Percentiles rank a stretch among this genome's conserved stretches.
Evolutionary conservation across 257 asterid species (phyloP).

Genomic region (Solanum appendiculatum): DNA sequence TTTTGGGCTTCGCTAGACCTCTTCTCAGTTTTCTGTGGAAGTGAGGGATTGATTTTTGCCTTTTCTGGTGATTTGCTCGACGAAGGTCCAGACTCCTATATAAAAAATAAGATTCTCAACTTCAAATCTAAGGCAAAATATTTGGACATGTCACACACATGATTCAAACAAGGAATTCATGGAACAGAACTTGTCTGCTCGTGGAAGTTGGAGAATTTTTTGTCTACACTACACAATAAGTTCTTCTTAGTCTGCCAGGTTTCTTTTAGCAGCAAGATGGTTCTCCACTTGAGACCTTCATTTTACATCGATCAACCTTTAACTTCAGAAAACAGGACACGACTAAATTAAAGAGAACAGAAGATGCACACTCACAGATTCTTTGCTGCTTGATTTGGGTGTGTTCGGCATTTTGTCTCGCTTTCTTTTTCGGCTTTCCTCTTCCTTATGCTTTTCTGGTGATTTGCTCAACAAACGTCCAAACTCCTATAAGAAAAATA

Average conservation of each 20-base stretch:
- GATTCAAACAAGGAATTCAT: not conserved
- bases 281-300: not conserved
- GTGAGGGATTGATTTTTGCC: not conserved
- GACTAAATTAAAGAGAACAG: not conserved
- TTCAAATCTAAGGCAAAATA: not conserved
- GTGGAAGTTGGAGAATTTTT: not conserved
- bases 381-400: conserved; percentile 7
- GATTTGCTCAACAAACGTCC: not conserved
- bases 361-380: conserved; percentile 7
- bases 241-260: not conserved
- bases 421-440: conserved; percentile 1
- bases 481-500: not conserved
- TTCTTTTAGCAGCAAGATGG: not conserved
- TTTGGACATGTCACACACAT: not conserved
- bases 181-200: not conserved
- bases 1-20: not conserved
- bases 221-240: not conserved
- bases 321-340: not conserved
- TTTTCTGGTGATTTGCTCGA: not conserved
- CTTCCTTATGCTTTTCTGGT: not conserved
- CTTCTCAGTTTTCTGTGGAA: not conserved
- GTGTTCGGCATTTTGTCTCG: conserved; percentile 1
- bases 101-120: not conserved
- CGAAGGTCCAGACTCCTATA: not conserved
- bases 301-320: not conserved